phyloP scores from a whole-genome alignment of 2,329 filamentous ascomycete genomes.

The Reticulascus tulasneorum region DNA sequence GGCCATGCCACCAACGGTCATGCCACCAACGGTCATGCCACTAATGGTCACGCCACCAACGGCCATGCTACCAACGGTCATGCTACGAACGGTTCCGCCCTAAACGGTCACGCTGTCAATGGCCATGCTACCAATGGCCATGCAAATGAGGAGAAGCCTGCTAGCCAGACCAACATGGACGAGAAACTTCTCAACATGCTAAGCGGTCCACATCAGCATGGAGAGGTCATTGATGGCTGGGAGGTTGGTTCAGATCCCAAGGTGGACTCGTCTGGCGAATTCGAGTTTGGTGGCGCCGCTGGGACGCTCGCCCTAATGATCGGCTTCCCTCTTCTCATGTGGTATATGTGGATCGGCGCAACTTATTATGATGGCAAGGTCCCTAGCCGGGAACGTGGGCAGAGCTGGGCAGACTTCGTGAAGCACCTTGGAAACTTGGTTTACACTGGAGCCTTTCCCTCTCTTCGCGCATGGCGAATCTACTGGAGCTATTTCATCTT shows the following conservation, averaged over 20 bases:
- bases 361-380: slow-evolving; percentile 78
- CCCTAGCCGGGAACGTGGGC: slow-evolving; percentile 57
- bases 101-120: slow-evolving; percentile 1
- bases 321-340: slow-evolving; percentile 83
- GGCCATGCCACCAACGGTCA: slow-evolving; percentile 10
- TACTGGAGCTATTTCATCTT: slow-evolving; percentile 94
- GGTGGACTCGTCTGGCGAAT: slow-evolving; percentile 58
- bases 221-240: slow-evolving; percentile 51
- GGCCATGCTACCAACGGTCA: background rate
- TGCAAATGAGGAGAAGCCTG: slow-evolving; percentile 1
- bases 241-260: slow-evolving; percentile 56
- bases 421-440: slow-evolving; percentile 62
- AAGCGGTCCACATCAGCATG: slow-evolving; percentile 13
- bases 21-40: background rate
- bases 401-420: slow-evolving; percentile 63
- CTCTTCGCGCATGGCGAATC: slow-evolving; percentile 77
- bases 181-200: slow-evolving; percentile 6
- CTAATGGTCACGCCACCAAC: slow-evolving; percentile 1
- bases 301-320: slow-evolving; percentile 79
- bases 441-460: slow-evolving; percentile 82
- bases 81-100: background rate
- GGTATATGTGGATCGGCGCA: slow-evolving; percentile 92
- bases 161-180: slow-evolving; percentile 10
- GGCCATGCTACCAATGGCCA: slow-evolving; percentile 2
- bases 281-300: slow-evolving; percentile 77